These are phyloP conservation scores for Huntiella moniliformis DNA, from an alignment of 2,329 filamentous ascomycete genomes.

Conservation along the genomic window DNA sequence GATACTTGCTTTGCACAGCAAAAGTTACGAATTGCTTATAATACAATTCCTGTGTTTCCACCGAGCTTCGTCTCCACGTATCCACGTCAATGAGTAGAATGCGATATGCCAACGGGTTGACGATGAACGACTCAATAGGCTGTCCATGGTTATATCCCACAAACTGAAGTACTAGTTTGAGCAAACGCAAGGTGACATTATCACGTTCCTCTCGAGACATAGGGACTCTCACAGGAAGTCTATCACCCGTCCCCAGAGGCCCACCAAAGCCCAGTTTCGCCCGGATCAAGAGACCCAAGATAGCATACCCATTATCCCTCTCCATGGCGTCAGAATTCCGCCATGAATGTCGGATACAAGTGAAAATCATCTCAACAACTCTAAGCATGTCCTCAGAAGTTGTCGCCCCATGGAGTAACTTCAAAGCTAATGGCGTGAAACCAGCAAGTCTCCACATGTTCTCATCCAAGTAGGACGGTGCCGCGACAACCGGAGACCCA, in stretches of 20 bases:
- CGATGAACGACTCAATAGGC: conserved; percentile 76
- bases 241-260: conserved; percentile 1
- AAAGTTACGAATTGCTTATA: conserved; percentile 85
- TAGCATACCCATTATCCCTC: conserved; percentile 79
- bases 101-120: conserved; percentile 87
- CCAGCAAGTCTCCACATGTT: conserved; percentile 86
- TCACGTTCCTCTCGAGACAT: conserved; percentile 36
- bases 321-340: conserved; percentile 98
- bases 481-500: conserved; percentile 62
- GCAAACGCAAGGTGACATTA: conserved; percentile 39
- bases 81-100: conserved; percentile 84
- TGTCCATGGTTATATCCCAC: conserved; percentile 70
- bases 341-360: conserved; percentile 80
- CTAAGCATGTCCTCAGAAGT: conserved; percentile 53
- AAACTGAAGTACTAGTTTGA: conserved; percentile 65
- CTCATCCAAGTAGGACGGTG: conserved; percentile 76
- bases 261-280: conserved; percentile 47
- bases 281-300: conserved; percentile 65
- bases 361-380: conserved; percentile 67
- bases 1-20: conserved; percentile 74
- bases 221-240: conserved; percentile 16
- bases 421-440: conserved; percentile 68
- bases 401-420: conserved; percentile 60
- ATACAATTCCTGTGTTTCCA: conserved; percentile 68
- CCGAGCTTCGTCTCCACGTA: conserved; percentile 67